These are phyloP conservation scores for Backusella liffmaniae DNA, from an alignment of 192 early-diverging fungal species.

Conservation along the genomic window DNA sequence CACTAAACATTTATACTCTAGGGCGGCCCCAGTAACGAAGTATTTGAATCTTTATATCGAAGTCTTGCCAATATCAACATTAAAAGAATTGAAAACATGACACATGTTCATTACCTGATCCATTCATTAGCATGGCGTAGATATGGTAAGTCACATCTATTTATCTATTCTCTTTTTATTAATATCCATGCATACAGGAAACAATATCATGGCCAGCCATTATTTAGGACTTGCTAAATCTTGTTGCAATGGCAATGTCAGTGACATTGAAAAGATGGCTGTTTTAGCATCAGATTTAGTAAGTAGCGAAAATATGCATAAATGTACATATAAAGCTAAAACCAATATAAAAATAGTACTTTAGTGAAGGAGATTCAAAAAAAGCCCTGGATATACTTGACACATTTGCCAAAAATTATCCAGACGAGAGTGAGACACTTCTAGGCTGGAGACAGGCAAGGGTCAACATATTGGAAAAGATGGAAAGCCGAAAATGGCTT, in stretches of 20 bases:
- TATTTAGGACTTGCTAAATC: neutral
- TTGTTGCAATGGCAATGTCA: neutral
- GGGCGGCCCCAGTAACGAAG: neutral
- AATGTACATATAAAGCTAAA: neutral
- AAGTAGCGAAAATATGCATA: neutral
- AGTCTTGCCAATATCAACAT: slow-evolving; percentile 7
- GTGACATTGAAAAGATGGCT: slow-evolving; percentile 7
- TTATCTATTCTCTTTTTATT: neutral
- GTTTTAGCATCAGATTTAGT: slow-evolving; percentile 4
- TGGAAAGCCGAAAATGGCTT: neutral
- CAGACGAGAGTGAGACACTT: slow-evolving; percentile 1
- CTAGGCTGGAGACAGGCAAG: slow-evolving; percentile 1
- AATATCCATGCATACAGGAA: neutral
- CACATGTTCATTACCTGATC: slow-evolving; percentile 3
- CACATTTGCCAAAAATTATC: neutral
- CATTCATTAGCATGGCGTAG: slow-evolving; percentile 1
- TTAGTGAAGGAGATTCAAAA: neutral
- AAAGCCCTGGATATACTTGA: neutral
- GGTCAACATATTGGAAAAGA: neutral
- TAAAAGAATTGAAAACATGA: slow-evolving; percentile 5
- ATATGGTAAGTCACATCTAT: neutral
- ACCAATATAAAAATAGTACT: neutral
- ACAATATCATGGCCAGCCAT: neutral
- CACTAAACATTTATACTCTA: neutral
- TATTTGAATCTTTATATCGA: neutral